Evolutionary conservation across 2,329 filamentous ascomycete species (phyloP).

Genomic region (Dothideomycetidae sp.): DNA sequence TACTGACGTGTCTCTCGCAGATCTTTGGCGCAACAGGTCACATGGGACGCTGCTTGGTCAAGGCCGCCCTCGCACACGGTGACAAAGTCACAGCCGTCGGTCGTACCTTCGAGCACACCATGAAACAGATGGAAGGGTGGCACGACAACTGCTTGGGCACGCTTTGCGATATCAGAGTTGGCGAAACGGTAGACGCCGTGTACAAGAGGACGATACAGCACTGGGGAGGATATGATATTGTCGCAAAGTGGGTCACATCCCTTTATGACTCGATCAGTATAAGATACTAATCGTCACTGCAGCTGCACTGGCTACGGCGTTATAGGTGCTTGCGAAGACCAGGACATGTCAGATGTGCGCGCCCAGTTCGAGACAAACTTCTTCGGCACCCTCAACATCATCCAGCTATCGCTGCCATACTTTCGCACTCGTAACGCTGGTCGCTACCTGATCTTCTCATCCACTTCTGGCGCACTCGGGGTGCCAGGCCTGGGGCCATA

Average conservation of each 20-base stretch:
- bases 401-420: constrained; percentile 76
- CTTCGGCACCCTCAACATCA: constrained; percentile 86
- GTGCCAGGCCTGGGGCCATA: constrained; percentile 88
- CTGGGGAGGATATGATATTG: constrained; percentile 68
- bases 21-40: constrained; percentile 95
- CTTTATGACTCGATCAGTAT: neutral
- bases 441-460: constrained; percentile 88
- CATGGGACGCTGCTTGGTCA: constrained; percentile 82
- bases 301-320: constrained; percentile 85
- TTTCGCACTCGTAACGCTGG: constrained; percentile 50
- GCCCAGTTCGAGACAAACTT: constrained; percentile 98
- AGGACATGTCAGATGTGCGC: constrained; percentile 85
- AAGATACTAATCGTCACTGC: constrained; percentile 3
- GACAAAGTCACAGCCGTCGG: constrained; percentile 82
- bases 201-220: constrained; percentile 55
- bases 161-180: constrained; percentile 80
- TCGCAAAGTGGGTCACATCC: constrained; percentile 50
- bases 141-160: constrained; percentile 60
- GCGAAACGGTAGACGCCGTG: constrained; percentile 59
- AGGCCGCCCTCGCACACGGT: constrained; percentile 62
- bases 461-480: constrained; percentile 79
- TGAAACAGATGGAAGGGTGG: constrained; percentile 56
- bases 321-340: constrained; percentile 90
- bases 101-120: constrained; percentile 61
- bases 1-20: too few species aligned